phyloP scores from a whole-genome alignment of 2,329 filamentous ascomycete genomes.

The Talaromyces albobiverticillius region DNA sequence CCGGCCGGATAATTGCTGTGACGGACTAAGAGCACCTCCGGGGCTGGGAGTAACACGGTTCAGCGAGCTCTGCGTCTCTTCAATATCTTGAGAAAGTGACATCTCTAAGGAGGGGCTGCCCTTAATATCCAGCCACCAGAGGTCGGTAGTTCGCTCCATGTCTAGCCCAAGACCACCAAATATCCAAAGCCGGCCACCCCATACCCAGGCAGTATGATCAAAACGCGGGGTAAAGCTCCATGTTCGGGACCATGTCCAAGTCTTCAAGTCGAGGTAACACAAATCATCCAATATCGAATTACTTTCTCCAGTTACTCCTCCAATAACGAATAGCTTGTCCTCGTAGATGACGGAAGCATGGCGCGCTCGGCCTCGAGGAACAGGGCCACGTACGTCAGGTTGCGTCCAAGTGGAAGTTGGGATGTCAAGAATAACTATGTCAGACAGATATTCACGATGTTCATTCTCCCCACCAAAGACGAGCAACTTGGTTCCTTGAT shows the following conservation, averaged over 20 bases:
- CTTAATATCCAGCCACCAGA: slow-evolving; percentile 97
- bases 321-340: slow-evolving; percentile 93
- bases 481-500: slow-evolving; percentile 90
- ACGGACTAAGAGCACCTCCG: slow-evolving; percentile 34
- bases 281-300: slow-evolving; percentile 93
- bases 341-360: slow-evolving; percentile 94
- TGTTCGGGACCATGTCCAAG: slow-evolving; percentile 92
- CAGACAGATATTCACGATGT: slow-evolving; percentile 89
- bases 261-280: slow-evolving; percentile 94
- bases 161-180: slow-evolving; percentile 93
- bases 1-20: slow-evolving; percentile 35
- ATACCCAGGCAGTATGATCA: slow-evolving; percentile 93
- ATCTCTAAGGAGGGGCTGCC: slow-evolving; percentile 82
- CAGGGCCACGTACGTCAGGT: slow-evolving; percentile 76
- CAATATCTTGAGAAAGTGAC: slow-evolving; percentile 57
- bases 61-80: slow-evolving; percentile 38
- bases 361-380: slow-evolving; percentile 84
- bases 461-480: slow-evolving; percentile 99
- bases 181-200: slow-evolving; percentile 90
- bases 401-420: slow-evolving; percentile 95
- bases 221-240: slow-evolving; percentile 96
- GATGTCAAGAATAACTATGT: slow-evolving; percentile 93
- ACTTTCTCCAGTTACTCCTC: slow-evolving; percentile 83
- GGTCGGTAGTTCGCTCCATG: slow-evolving; percentile 93
- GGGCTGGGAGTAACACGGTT: slow-evolving; percentile 36